These are phyloP conservation scores for Hebeloma cylindrosporum DNA, from an alignment of 768 basidiomycete genomes.

Conservation along the genomic window DNA sequence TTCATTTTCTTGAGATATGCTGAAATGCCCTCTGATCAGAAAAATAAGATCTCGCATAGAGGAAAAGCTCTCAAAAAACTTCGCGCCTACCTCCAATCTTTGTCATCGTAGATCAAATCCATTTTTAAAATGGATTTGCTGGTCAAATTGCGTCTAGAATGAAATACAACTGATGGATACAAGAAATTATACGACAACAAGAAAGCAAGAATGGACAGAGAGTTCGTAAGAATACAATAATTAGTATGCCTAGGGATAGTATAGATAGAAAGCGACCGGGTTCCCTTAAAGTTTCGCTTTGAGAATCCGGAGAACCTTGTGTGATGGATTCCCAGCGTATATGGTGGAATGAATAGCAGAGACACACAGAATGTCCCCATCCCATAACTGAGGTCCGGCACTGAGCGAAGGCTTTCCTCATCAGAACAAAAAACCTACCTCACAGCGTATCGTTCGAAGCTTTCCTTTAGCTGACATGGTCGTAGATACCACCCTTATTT, in stretches of 20 bases:
- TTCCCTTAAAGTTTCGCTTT: slow-evolving; percentile 9
- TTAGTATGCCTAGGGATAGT: too few species aligned
- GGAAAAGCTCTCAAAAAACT: slow-evolving; percentile 74
- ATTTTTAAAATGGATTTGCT: too few species aligned
- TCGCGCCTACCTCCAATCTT: slow-evolving; percentile 46
- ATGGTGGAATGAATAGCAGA: slow-evolving; percentile 45
- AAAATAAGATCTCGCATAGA: slow-evolving; percentile 74
- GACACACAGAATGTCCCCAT: slow-evolving; percentile 40
- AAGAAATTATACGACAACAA: not conserved
- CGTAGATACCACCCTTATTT: slow-evolving; percentile 41
- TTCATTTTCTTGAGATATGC: slow-evolving; percentile 52
- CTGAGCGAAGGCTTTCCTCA: not conserved
- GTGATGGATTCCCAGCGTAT: slow-evolving; percentile 18
- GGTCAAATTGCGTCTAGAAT: not conserved
- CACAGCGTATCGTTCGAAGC: slow-evolving; percentile 42
- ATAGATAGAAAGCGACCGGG: too few species aligned
- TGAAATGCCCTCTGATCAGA: slow-evolving; percentile 68
- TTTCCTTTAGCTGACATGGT: slow-evolving; percentile 43
- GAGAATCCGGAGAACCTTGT: not conserved
- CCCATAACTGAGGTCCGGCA: slow-evolving; percentile 37
- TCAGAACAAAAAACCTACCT: slow-evolving; percentile 31
- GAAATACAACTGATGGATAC: not conserved
- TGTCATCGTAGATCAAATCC: slow-evolving; percentile 11
- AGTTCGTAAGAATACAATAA: too few species aligned
- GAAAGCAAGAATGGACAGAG: too few species aligned